These are phyloP conservation scores for Angomonas deanei DNA, from an alignment of 208 protist genomes.

Conservation along the genomic window DNA sequence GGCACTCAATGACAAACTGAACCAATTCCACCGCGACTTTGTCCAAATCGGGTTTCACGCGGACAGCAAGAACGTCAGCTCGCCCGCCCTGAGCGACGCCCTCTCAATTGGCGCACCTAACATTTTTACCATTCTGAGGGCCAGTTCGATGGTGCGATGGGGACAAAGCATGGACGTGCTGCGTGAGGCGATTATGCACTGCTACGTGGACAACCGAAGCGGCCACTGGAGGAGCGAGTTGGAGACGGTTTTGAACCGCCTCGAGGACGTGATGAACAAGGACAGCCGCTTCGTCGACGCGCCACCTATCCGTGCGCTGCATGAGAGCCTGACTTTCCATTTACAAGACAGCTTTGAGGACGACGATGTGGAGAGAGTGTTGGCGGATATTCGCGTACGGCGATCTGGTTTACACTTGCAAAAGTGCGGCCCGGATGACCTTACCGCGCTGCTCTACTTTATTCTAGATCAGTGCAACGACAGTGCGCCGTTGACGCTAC, in stretches of 20 bases:
- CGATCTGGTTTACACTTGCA: not conserved
- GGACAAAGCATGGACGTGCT: constrained; percentile 14
- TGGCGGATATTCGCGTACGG: not conserved
- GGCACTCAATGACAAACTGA: constrained; percentile 15
- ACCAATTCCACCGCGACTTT: constrained; percentile 73
- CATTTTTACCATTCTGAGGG: constrained; percentile 75
- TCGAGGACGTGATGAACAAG: not conserved
- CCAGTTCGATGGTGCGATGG: constrained; percentile 39
- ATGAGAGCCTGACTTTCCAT: not conserved
- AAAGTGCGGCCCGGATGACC: not conserved
- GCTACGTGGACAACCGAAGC: constrained; percentile 81
- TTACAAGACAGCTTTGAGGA: not conserved
- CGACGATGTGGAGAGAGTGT: not conserved
- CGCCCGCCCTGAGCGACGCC: constrained; percentile 54
- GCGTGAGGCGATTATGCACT: constrained; percentile 39
- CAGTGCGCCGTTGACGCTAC: constrained; percentile 25
- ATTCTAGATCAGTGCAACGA: constrained; percentile 74
- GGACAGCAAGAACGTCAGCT: constrained; percentile 40
- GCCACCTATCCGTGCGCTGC: not conserved
- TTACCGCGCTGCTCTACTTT: constrained; percentile 42
- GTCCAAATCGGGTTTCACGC: constrained; percentile 60
- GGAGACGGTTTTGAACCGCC: constrained; percentile 23
- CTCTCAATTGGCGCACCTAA: constrained; percentile 73
- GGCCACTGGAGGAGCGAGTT: constrained; percentile 60
- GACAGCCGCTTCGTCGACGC: not conserved